Evolutionary conservation across 257 asterid species (phyloP).

Genomic region (Petunia axillaris): DNA sequence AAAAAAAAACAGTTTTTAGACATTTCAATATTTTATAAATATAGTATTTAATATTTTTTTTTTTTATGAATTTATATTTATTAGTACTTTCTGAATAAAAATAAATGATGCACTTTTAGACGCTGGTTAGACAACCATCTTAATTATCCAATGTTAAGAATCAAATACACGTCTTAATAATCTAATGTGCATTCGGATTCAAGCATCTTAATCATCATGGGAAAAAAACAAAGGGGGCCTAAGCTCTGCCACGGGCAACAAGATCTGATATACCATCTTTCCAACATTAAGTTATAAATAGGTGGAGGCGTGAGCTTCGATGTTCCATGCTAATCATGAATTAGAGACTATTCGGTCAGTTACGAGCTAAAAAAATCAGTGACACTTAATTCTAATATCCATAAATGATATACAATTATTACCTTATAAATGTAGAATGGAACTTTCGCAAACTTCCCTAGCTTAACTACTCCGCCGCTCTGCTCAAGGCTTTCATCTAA

Average conservation of each 20-base stretch:
- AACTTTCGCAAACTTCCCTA: conserved; percentile 2
- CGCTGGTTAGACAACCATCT: too few species aligned
- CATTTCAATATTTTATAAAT: background rate
- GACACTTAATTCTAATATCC: background rate
- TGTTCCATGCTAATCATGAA: background rate
- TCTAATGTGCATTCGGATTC: background rate
- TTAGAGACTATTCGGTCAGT: background rate
- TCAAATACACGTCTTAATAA: background rate
- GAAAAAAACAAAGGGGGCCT: background rate
- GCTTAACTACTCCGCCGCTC: background rate
- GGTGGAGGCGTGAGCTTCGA: background rate
- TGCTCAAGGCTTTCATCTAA: background rate
- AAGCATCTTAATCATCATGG: background rate
- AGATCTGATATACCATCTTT: background rate
- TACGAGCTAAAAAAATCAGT: background rate
- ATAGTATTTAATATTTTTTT: background rate
- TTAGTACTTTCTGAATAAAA: background rate
- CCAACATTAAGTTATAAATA: conserved; percentile 3
- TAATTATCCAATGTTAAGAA: background rate
- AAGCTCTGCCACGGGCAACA: background rate
- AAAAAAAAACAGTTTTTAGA: too few species aligned
- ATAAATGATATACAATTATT: background rate
- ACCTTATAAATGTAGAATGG: background rate
- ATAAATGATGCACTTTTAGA: background rate
- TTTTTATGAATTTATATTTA: background rate